Base-by-base conservation (phyloP, 352 stramenopile genomes). In the Phytophthora cryptogea region DNA sequence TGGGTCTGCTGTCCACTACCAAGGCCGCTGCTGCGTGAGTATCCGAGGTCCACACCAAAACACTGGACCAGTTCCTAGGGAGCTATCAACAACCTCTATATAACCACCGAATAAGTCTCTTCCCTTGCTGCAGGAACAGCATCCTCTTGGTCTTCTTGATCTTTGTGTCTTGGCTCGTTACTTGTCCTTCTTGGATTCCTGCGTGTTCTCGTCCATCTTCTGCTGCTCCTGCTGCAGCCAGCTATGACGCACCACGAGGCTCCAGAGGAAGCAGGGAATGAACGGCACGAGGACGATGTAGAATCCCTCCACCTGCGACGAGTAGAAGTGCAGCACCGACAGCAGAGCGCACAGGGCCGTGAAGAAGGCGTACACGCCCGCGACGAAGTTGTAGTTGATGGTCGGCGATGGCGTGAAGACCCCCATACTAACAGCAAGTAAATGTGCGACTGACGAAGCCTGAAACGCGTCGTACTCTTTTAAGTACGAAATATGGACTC, bases 311-410 rank as follows among this genome's bases (percentile, higher is more conserved):
- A 94, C 53, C 16, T 84, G 67, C 40, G 74, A 40, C 27, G 80
- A 78, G 74, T 81, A 86, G 46, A 81, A 75, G 63, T 93, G 81
- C 46, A 86, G 50, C 39, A 73, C 72, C 17, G 75, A 63, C 26
- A 96, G 76, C 54, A 88, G 39, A 44, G 80, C 50, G 45, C 69
- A 87, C 39, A 95, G 55, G 27, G 65, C 56, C 8, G 74, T 83
- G 55, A 88, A 93, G 57, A 82, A 74, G 17, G 68, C 78, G 64
- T 96, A 96, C 31, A 90, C 70, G 33, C 82, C 82, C 17, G 75
- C 63, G 20, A 96, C 86, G 56, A 96, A 96, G 77, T 92, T 88
- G 80, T 96, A 96, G 74, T 96, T 96, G 69, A 95, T 96, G 23
- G 72, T 85, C 39, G 76, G 53, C 44, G 81, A 90, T 51, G 83